Conservation (phyloP, 495 filamentous ascomycete species). For the Jackrogersella multiformis region DNA sequence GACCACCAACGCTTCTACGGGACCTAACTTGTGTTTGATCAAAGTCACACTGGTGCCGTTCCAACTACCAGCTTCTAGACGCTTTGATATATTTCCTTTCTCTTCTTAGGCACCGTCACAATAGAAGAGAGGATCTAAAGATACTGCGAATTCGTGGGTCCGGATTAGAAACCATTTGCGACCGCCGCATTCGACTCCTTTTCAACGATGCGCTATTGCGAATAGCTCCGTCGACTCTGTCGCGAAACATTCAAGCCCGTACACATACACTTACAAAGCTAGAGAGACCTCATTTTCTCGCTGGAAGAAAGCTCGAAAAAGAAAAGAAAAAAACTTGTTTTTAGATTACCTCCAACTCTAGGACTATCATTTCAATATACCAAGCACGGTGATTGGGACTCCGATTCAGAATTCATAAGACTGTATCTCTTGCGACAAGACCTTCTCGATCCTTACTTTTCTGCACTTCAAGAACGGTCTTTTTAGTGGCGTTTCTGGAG, state of each 20-base stretch:
- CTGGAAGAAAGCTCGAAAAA: neutral
- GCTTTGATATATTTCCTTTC: neutral
- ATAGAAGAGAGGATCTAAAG: neutral
- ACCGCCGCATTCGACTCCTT: slow-evolving; percentile 27
- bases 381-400: neutral
- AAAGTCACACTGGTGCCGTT: neutral
- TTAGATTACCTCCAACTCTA: slow-evolving; percentile 27
- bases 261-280: slow-evolving; percentile 7
- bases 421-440: slow-evolving; percentile 25
- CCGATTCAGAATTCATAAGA: slow-evolving; percentile 14
- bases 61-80: no score
- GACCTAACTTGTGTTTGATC: slow-evolving; percentile 6
- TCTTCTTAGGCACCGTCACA: neutral
- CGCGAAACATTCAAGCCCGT: slow-evolving; percentile 32
- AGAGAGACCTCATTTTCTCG: neutral
- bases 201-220: slow-evolving; percentile 45
- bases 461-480: slow-evolving; percentile 19
- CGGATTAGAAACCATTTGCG: slow-evolving; percentile 19
- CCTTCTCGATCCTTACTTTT: slow-evolving; percentile 29
- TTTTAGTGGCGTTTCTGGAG: slow-evolving; percentile 40
- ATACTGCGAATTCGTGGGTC: slow-evolving; percentile 2
- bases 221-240: slow-evolving; percentile 47
- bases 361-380: neutral
- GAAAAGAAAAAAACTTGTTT: slow-evolving; percentile 15
- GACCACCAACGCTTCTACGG: slow-evolving; percentile 14